phyloP scores from a whole-genome alignment of 352 stramenopile species.

The Globisporangium cederbergense region DNA sequence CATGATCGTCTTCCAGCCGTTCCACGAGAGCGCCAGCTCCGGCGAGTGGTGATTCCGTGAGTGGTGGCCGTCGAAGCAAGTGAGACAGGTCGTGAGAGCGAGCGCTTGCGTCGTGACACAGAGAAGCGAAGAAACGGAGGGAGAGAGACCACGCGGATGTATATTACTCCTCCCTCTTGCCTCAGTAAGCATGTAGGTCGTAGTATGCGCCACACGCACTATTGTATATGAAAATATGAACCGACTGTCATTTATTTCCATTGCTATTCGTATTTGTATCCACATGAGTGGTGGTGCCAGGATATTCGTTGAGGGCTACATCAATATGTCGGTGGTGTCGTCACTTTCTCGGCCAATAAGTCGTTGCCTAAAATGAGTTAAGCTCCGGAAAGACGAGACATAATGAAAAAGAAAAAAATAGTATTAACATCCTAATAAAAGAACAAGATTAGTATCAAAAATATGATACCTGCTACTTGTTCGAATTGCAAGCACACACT shows the following conservation, averaged over 20 bases:
- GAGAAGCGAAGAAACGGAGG: conserved; percentile 13
- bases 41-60: neutral
- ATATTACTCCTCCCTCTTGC: conserved; percentile 10
- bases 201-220: neutral
- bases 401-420: too few species aligned
- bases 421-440: too few species aligned
- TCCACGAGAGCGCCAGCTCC: conserved; percentile 10
- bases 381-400: too few species aligned
- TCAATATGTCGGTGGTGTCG: neutral
- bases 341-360: neutral
- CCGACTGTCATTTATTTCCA: too few species aligned
- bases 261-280: too few species aligned
- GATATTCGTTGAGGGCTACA: too few species aligned
- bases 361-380: too few species aligned
- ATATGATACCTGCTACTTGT: too few species aligned
- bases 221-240: conserved; percentile 10
- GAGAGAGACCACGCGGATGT: neutral
- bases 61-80: conserved; percentile 4
- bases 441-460: too few species aligned
- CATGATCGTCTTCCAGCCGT: conserved; percentile 69
- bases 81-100: neutral
- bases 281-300: too few species aligned
- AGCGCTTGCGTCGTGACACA: neutral
- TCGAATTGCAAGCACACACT: neutral
- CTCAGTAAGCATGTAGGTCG: neutral